A percentile compares a stretch with the other conserved stretches of the same genome.
Conservation (phyloP, 371 early-diverging fungal species). For the Lichtheimia ornata region DNA sequence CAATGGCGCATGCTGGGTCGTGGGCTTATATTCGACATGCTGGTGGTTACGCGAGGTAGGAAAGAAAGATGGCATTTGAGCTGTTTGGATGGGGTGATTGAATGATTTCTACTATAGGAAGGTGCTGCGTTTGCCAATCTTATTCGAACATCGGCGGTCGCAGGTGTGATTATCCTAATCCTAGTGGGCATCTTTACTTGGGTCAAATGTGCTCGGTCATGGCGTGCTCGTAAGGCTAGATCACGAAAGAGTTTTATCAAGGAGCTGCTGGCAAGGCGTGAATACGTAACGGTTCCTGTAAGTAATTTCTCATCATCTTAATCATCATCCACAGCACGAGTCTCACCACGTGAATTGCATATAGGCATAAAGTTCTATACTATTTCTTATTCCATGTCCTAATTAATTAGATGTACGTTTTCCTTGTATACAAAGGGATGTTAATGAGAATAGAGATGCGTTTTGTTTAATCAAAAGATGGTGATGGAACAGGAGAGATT, state of each 20-base stretch:
- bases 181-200: constrained; percentile 38
- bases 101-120: not conserved
- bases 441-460: no score
- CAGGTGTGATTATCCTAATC: constrained; percentile 41
- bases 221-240: constrained; percentile 34
- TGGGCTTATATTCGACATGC: constrained; percentile 33
- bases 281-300: constrained; percentile 50
- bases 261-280: constrained; percentile 31
- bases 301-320: constrained; percentile 9
- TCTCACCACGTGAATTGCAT: no score
- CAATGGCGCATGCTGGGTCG: constrained; percentile 34
- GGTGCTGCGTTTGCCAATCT: constrained; percentile 19
- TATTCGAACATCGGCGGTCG: constrained; percentile 37
- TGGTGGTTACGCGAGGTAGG: constrained; percentile 43
- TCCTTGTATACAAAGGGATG: no score
- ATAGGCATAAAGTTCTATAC: no score
- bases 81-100: not conserved
- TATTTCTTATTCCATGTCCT: no score
- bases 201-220: constrained; percentile 43
- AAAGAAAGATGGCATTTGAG: not conserved
- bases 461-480: no score
- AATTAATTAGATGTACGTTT: no score
- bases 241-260: constrained; percentile 35
- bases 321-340: not conserved
- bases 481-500: no score